Conservation (phyloP, 2,329 filamentous ascomycete genomes). For the Neonectria coccinea region DNA sequence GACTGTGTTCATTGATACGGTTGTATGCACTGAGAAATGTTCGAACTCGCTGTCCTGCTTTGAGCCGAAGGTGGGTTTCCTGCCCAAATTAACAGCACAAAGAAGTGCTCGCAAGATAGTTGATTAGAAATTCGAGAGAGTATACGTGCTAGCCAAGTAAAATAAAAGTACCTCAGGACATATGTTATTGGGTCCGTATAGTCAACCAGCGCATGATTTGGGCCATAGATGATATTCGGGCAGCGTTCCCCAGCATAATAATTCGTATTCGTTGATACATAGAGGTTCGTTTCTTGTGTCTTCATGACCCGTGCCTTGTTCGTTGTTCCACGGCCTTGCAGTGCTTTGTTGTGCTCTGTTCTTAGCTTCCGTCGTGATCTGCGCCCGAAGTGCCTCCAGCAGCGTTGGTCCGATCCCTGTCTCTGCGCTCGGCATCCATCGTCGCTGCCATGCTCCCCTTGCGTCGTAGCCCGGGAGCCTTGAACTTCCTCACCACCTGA, state of each 20-base stretch:
- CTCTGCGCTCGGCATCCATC: constrained; percentile 38
- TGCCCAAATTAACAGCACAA: background rate
- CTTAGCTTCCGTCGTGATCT: constrained; percentile 31
- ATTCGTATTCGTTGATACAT: background rate
- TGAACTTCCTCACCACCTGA: constrained; percentile 77
- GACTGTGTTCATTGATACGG: background rate
- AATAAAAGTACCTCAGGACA: background rate
- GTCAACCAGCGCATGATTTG: background rate
- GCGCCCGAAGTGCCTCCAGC: constrained; percentile 22
- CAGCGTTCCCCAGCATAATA: background rate
- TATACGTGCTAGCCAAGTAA: background rate
- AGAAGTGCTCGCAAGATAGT: background rate
- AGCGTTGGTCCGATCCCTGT: constrained; percentile 28
- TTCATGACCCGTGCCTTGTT: constrained; percentile 11
- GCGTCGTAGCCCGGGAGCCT: constrained; percentile 62
- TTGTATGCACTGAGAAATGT: background rate
- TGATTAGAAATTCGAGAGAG: background rate
- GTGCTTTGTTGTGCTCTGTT: constrained; percentile 24
- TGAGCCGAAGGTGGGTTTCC: background rate
- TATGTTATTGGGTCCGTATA: background rate
- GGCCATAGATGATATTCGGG: background rate
- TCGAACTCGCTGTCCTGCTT: background rate
- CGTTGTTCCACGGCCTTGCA: constrained; percentile 4
- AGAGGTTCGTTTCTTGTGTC: background rate
- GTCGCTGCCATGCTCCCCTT: constrained; percentile 56